Evolutionary conservation across 257 asterid species (phyloP), one percentile per base, ranked within the genome.

Genomic region (Fraxinus excelsior): DNA sequence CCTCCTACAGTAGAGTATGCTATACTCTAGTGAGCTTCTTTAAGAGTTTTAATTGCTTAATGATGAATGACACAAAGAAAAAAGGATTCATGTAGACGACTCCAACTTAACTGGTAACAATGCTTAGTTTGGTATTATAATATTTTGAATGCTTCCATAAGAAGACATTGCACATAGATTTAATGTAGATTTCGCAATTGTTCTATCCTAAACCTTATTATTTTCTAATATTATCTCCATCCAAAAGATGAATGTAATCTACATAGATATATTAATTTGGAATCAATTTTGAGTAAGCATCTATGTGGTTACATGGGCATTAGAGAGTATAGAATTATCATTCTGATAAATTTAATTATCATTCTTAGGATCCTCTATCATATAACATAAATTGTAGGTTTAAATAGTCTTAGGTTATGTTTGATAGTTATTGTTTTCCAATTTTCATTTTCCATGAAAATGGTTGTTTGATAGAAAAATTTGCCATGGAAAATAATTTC

Each of bases 41-140:
- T 23, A 37, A 23, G 28, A 21, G 32, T 60, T 60, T 12, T 6
- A 60, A 60, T 60, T 21, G 67, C 67, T 60, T 23, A 29, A 18
- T 8, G 67, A 60, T 60, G 67, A 60, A 60, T 16, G 4, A 21
- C 19, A 8, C 6, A 1, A 3, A 60, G 32, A 60, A 21, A 23
- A n/a, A 60, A 60, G 14, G 67, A 25, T 60, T 7, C 8, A 14
- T 18, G 1, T 51, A 51, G 23, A 19, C 2, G 0, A 12, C 64
- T 18, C 2, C 23, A n/a, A 58, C 9, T 23, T 7, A 2, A 60
- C 31, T 3, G 2, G 14, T 60, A 23, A 23, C 14, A 2, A 21
- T 32, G 32, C 16, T 21, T 60, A 60, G 67, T n/a, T 53, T 8
- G 25, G 21, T 69, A 82, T 96, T 78, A 96, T 93, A 74, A 97